Evolutionary conservation across 148 eudicot species (phyloP), one percentile per base, ranked within the genome.

Genomic region (Chenopodium berlandieri): DNA sequence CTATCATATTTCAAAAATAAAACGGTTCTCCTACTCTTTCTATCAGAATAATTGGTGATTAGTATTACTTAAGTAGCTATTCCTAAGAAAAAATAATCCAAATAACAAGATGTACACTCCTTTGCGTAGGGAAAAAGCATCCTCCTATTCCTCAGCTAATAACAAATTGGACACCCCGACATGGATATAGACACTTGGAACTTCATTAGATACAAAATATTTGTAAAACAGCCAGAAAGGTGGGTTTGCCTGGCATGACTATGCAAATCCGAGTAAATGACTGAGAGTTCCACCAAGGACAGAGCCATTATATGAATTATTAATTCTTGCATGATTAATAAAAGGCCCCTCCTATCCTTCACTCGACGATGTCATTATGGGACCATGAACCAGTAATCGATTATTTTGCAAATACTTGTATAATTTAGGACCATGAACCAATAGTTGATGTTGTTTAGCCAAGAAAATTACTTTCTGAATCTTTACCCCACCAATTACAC

Each of bases 401-500:
- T 73, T 40, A 40, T 40, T 40, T 40, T 40, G 44, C 44, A 40
- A 5, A 40, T 5, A 27, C 27, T 27, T 27, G 27, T 27, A 66
- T 66, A 10, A 4, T 66, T 25, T 25, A 34, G 46, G 72, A 32
- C 72, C 72, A 31, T 13, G 1, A 44, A 71, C 50, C 52, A 71
- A 5, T 67, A 67, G 71, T 46, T 19, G 32, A 73, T 73, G 76
- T n/a, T 48, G 48, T n/a, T 46, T 47, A n/a, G 34, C 19, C 32
- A 73, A 73, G 34, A 46, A 46, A 47, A 73, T 23, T 11, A 73
- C 80, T 46, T 63, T 10, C 70, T 65, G 80, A 52, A 22, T 58
- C 56, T 63, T 5, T 44, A 27, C 56, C 71, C 80, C 73, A 78
- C 80, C 62, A 62, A 8, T 66, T 65, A 12, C 62, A 56, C 62